A percentile compares a stretch with the other conserved stretches of the same genome.
These are phyloP conservation scores for Calonectria fujianensis DNA, from an alignment of 2,329 filamentous ascomycete species.

Conservation along the genomic window DNA sequence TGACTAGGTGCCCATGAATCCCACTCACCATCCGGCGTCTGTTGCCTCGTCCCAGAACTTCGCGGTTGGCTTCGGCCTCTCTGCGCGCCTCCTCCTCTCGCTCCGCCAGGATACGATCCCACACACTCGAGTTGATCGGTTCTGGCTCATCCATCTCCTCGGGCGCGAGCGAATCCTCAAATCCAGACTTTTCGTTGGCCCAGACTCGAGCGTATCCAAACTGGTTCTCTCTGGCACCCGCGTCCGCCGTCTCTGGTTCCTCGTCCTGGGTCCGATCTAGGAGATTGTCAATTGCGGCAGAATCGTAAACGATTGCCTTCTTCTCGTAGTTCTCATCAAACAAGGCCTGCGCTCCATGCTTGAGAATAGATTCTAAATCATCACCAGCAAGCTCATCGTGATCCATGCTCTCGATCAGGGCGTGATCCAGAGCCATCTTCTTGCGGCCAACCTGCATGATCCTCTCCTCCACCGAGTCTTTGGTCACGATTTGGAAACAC, in stretches of 20 bases:
- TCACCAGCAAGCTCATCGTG: conserved; percentile 85
- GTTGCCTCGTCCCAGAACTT: conserved; percentile 90
- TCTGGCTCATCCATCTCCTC: conserved; percentile 71
- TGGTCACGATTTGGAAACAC: conserved; percentile 95
- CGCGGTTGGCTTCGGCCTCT: conserved; percentile 79
- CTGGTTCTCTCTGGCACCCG: conserved; percentile 82
- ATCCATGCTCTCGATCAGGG: conserved; percentile 94
- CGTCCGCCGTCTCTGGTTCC: conserved; percentile 78
- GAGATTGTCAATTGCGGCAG: conserved; percentile 88
- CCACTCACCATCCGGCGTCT: conserved; percentile 74
- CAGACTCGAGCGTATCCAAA: conserved; percentile 95
- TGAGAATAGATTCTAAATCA: conserved; percentile 91
- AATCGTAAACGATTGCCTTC: conserved; percentile 87
- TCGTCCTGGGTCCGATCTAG: conserved; percentile 91
- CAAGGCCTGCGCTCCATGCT: conserved; percentile 89
- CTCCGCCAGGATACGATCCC: conserved; percentile 92
- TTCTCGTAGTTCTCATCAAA: conserved; percentile 85
- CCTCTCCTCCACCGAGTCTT: conserved; percentile 92
- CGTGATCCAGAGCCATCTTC: conserved; percentile 97
- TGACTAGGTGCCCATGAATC: background rate
- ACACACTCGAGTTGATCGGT: conserved; percentile 81
- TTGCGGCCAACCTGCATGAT: conserved; percentile 97
- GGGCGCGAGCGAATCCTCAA: conserved; percentile 78
- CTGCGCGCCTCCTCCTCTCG: conserved; percentile 86
- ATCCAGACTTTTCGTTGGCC: conserved; percentile 84